Conservation (phyloP, 108 stramenopile genomes). For the Seminavis robusta region DNA sequence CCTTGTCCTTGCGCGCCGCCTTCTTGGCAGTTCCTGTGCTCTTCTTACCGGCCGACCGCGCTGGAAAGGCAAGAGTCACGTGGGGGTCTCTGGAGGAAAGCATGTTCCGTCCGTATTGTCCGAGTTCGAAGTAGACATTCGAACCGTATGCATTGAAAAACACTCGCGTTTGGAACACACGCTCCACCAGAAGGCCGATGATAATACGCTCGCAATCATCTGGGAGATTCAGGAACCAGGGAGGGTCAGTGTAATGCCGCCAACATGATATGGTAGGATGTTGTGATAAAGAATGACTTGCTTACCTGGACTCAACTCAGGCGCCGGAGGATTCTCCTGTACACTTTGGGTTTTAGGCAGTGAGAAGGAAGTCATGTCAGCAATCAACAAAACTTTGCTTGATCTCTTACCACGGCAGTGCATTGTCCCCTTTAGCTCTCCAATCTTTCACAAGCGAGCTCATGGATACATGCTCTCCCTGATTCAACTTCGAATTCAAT, state of each 20-base stretch:
- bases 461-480: conserved; percentile 50
- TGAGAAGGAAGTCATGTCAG: conserved; percentile 14
- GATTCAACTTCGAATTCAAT: conserved; percentile 25
- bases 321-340: conserved; percentile 59
- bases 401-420: conserved; percentile 35
- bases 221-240: too few relatives aligned
- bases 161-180: conserved; percentile 43
- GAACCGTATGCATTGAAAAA: conserved; percentile 49
- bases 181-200: conserved; percentile 42
- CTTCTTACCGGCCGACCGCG: too few relatives aligned
- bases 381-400: conserved; percentile 1
- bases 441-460: conserved; percentile 70
- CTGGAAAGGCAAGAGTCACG: conserved; percentile 34
- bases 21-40: conserved; percentile 1
- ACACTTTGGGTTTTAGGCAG: conserved; percentile 43
- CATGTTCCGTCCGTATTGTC: neutral
- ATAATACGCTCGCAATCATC: conserved; percentile 65
- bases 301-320: too few relatives aligned
- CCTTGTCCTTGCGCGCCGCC: conserved; percentile 1
- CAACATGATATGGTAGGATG: too few relatives aligned
- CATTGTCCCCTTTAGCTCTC: conserved; percentile 45
- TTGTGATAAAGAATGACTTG: too few relatives aligned
- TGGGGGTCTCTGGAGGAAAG: conserved; percentile 8
- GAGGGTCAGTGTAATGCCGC: too few relatives aligned
- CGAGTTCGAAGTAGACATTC: neutral